These are phyloP conservation scores for Colletotrichum scovillei DNA, from an alignment of 2,329 filamentous ascomycete genomes.

Conservation along the genomic window DNA sequence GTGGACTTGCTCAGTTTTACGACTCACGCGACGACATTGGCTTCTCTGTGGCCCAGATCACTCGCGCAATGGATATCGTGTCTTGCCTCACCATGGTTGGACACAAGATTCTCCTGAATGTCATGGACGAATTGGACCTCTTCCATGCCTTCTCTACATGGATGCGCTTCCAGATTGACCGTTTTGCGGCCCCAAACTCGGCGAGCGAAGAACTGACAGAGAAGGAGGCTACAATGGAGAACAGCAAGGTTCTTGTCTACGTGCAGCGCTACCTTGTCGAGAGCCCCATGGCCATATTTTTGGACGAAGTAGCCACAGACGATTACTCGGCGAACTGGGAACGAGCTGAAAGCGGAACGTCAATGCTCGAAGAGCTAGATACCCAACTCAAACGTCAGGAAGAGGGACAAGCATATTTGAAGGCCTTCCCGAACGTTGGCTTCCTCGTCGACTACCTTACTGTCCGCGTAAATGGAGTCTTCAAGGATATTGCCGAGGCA, in stretches of 20 bases:
- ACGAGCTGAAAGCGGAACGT: slow-evolving; percentile 49
- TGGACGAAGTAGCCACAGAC: slow-evolving; percentile 61
- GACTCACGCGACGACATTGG: slow-evolving; percentile 74
- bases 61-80: slow-evolving; percentile 75
- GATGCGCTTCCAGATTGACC: slow-evolving; percentile 86
- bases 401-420: slow-evolving; percentile 56
- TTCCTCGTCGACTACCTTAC: slow-evolving; percentile 71
- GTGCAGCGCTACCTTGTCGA: slow-evolving; percentile 76
- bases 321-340: slow-evolving; percentile 61
- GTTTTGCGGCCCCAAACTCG: slow-evolving; percentile 72
- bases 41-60: slow-evolving; percentile 72
- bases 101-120: slow-evolving; percentile 77
- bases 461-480: slow-evolving; percentile 69
- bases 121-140: slow-evolving; percentile 81
- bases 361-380: slow-evolving; percentile 55
- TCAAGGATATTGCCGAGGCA: slow-evolving; percentile 75
- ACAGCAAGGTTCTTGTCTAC: slow-evolving; percentile 79
- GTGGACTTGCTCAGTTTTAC: slow-evolving; percentile 85
- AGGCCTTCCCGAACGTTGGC: slow-evolving; percentile 69
- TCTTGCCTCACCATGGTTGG: slow-evolving; percentile 80
- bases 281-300: slow-evolving; percentile 73
- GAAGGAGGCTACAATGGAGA: slow-evolving; percentile 81
- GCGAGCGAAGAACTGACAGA: slow-evolving; percentile 79
- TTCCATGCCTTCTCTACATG: slow-evolving; percentile 85
- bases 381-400: slow-evolving; percentile 59